Evolutionary conservation across 805 yeast species (phyloP).

Genomic region (Candida taoyuanica): DNA sequence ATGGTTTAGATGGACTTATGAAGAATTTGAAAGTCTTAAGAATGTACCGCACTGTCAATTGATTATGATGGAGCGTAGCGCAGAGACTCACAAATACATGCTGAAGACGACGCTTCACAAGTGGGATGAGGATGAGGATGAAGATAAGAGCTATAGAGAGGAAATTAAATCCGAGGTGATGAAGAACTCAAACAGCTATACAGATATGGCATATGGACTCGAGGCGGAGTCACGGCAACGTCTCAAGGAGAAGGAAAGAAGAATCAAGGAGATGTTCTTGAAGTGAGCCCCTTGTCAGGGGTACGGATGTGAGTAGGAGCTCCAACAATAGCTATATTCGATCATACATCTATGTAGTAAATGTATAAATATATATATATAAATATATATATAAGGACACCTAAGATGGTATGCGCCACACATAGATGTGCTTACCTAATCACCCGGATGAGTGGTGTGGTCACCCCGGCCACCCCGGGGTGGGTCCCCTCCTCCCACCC

Average conservation of each 20-base stretch:
- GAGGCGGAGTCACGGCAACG: slow-evolving; percentile 11
- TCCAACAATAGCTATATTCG: not conserved
- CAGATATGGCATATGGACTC: slow-evolving; percentile 15
- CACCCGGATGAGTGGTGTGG: not conserved
- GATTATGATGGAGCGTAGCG: slow-evolving; percentile 66
- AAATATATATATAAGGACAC: too few relatives aligned
- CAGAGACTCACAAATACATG: slow-evolving; percentile 44
- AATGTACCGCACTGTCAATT: slow-evolving; percentile 85
- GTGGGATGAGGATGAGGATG: slow-evolving; percentile 56
- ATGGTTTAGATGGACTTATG: slow-evolving; percentile 93
- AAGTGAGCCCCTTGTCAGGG: too few relatives aligned
- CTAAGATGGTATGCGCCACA: too few relatives aligned
- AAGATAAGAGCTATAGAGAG: slow-evolving; percentile 8
- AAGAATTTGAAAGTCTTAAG: slow-evolving; percentile 75
- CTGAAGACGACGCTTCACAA: slow-evolving; percentile 60
- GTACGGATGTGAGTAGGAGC: too few relatives aligned
- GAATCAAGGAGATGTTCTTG: slow-evolving; percentile 37
- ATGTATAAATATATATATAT: too few relatives aligned
- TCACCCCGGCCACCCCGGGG: too few relatives aligned
- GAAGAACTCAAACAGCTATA: slow-evolving; percentile 24
- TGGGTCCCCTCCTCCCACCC: too few relatives aligned
- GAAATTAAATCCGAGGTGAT: slow-evolving; percentile 23
- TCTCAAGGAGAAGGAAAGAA: slow-evolving; percentile 39
- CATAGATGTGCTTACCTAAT: not conserved
- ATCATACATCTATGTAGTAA: too few relatives aligned